Conservation (phyloP, 1,139 yeast species). For the Candida sanyaensis region DNA sequence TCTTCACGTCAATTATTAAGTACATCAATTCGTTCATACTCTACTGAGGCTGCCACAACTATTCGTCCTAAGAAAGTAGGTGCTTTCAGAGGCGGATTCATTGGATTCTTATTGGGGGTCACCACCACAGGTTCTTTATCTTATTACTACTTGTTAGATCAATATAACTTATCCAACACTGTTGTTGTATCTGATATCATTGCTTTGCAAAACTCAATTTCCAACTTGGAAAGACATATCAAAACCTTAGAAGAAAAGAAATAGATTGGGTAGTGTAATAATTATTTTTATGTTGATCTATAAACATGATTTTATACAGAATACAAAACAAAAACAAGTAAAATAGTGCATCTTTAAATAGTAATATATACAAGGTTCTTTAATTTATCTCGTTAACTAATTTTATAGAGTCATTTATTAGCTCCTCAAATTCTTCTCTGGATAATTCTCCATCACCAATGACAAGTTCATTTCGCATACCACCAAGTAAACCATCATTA, state of each 20-base stretch:
- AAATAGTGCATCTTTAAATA: background rate
- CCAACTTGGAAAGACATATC: slow-evolving; percentile 67
- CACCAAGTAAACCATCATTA: slow-evolving; percentile 61
- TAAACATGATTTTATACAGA: background rate
- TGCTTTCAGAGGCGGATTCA: slow-evolving; percentile 65
- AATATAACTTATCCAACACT: slow-evolving; percentile 70
- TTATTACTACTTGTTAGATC: slow-evolving; percentile 76
- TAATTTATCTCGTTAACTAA: slow-evolving; percentile 20
- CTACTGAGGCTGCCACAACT: slow-evolving; percentile 28
- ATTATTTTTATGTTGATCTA: background rate
- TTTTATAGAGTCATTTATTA: slow-evolving; percentile 29
- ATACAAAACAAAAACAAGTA: too few species aligned
- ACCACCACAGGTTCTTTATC: slow-evolving; percentile 73
- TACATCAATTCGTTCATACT: slow-evolving; percentile 31
- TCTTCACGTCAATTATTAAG: slow-evolving; percentile 22
- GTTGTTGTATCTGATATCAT: slow-evolving; percentile 77
- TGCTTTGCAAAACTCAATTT: slow-evolving; percentile 66
- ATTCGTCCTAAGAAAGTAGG: slow-evolving; percentile 44
- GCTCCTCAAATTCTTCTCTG: slow-evolving; percentile 25
- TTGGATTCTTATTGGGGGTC: slow-evolving; percentile 80
- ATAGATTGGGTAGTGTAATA: slow-evolving; percentile 13
- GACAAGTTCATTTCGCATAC: slow-evolving; percentile 48
- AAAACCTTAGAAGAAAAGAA: slow-evolving; percentile 51
- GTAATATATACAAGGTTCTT: background rate
- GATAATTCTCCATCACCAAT: slow-evolving; percentile 28